Conservation (phyloP, 2,329 filamentous ascomycete species). For the Neospermospora avenae region DNA sequence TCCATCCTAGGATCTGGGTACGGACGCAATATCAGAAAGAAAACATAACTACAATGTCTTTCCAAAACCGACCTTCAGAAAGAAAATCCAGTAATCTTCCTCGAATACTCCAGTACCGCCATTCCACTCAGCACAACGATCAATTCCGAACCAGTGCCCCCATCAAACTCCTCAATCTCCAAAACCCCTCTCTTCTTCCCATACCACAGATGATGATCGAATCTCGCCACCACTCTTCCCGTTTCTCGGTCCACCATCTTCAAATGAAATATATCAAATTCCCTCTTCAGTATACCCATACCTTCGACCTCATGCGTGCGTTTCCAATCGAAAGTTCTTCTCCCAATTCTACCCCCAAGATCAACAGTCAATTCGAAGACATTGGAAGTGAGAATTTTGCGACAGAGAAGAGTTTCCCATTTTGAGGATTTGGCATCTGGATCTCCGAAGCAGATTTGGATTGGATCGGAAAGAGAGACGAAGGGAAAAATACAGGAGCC, state of each 20-base stretch:
- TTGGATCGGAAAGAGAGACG: not conserved
- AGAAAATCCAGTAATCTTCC: not conserved
- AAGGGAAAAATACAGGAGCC: not conserved
- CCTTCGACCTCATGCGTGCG: not conserved
- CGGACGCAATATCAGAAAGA: not conserved
- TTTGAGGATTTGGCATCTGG: not conserved
- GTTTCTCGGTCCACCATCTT: not conserved
- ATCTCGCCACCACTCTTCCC: not conserved
- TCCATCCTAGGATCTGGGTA: too few relatives aligned
- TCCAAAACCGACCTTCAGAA: not conserved
- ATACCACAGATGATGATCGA: conserved; percentile 1
- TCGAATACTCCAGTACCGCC: not conserved
- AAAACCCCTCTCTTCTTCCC: not conserved
- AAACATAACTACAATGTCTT: too few relatives aligned
- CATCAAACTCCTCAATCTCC: not conserved
- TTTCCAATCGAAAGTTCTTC: not conserved
- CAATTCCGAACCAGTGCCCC: not conserved
- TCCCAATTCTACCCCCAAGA: not conserved
- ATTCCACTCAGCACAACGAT: not conserved
- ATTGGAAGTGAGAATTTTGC: not conserved
- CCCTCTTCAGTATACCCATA: not conserved
- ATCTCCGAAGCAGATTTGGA: not conserved
- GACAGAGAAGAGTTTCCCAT: not conserved
- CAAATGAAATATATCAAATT: not conserved
- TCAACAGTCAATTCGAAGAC: not conserved